Base-by-base conservation (phyloP, 768 basidiomycete species). In the Leccinum uliginosum region DNA sequence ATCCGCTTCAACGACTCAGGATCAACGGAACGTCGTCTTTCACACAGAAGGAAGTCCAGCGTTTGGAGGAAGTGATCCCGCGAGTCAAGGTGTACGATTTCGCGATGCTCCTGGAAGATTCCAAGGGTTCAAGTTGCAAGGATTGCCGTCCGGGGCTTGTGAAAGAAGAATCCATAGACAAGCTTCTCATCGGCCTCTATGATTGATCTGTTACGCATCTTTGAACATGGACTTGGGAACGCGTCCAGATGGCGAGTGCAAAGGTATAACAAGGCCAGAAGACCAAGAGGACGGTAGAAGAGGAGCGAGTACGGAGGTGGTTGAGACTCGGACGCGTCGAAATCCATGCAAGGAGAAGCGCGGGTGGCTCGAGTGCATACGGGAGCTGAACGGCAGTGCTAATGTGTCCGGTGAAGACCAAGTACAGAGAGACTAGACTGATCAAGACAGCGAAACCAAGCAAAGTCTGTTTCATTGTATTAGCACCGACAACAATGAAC, bases 231-330 rank as follows among this genome's bases (percentile, higher is more conserved):
- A n/a, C n/a, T n/a, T n/a, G n/a, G n/a, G 93, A 90, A 7, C 91
- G 80, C 0, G 82, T 74, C 80, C 87, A 84, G 6, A 90, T 67
- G 11, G 72, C 63, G 0, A 83, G 62, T 0, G 73, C 75, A 14
- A 76, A 21, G 12, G 81, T 50, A 62, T 91, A 90, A 10, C 80
- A 51, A 0, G 92, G 91, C 88, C 91, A 96, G 72, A 91, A 95
- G 49, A 95, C 67, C 10, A 97, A 80, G 35, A 93, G 72, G 12
- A 84, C 66, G 1, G 88, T 77, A 0, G 91, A 91, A 0, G 93
- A 87, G 9, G 80, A 78, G 17, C 84, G 81, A 1, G 85, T 80
- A 15, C 85, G 83, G 35, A 81, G 81, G 68, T 94, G 91, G 60
- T 90, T 92, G 55, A 79, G 71, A n/a, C n/a, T n/a, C n/a, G n/a